Evolutionary conservation across 805 yeast genomes (phyloP), one percentile per base, ranked within the genome.

Genomic region (Yarrowia yakushimensis): DNA sequence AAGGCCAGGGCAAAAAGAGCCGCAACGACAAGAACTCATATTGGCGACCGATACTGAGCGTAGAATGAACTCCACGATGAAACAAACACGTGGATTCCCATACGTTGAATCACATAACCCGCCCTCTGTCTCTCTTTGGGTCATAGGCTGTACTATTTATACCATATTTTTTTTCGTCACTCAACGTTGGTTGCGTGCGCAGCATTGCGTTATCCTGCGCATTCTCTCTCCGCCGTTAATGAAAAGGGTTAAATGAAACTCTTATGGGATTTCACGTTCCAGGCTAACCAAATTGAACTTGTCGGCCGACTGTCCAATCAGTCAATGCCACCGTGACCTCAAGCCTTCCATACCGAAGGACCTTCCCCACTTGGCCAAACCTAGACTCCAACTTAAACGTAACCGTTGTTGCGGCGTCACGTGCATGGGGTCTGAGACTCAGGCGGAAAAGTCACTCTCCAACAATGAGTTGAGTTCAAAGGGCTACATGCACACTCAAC

Each of bases 281-380:
- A n/a, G n/a, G n/a, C n/a, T n/a, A n/a, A n/a, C n/a, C n/a, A n/a
- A n/a, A n/a, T n/a, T n/a, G n/a, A n/a, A n/a, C n/a, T n/a, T n/a
- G n/a, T n/a, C n/a, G n/a, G n/a, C n/a, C n/a, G n/a, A n/a, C n/a
- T n/a, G n/a, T n/a, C n/a, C n/a, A n/a, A n/a, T n/a, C n/a, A n/a
- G n/a, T n/a, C n/a, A n/a, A n/a, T n/a, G n/a, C n/a, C n/a, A n/a
- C n/a, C n/a, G n/a, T n/a, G n/a, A n/a, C n/a, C n/a, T n/a, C n/a
- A n/a, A n/a, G n/a, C n/a, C n/a, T n/a, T n/a, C n/a, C n/a, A n/a
- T n/a, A n/a, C 55, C 39, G 15, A 31, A 31, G 28, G 54, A 31
- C 55, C 23, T 48, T 48, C 55, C 55, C 55, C 55, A 48, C 55
- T 48, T 39, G 55, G 55, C 55, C 37, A 31, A 48, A 48, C 55